phyloP scores from a whole-genome alignment of 352 stramenopile genomes.

The Hyaloperonospora brassicae region DNA sequence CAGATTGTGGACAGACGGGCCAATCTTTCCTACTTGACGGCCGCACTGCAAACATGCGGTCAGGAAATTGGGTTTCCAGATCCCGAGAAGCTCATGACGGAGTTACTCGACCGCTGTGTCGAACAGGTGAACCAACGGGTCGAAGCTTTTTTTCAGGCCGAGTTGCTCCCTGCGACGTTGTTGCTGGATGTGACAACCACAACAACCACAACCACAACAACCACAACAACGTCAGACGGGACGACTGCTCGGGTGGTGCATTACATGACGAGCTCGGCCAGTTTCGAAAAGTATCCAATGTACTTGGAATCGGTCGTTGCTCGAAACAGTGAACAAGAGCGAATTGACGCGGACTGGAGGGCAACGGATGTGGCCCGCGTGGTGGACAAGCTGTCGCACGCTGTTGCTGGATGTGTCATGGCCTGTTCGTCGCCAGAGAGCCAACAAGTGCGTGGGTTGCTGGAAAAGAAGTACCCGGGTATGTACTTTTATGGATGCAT shows the following conservation, averaged over 20 bases:
- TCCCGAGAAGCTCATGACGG: constrained; percentile 23
- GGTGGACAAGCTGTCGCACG: constrained; percentile 12
- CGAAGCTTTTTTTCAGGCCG: constrained; percentile 20
- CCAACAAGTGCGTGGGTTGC: constrained; percentile 13
- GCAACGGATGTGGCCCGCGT: constrained; percentile 19
- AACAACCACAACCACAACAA: too few species aligned
- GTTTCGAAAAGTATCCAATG: constrained; percentile 15
- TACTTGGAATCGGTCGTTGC: constrained; percentile 27
- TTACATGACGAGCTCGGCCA: constrained; percentile 24
- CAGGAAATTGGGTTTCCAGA: constrained; percentile 3
- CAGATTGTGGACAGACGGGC: constrained; percentile 10
- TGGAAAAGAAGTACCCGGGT: constrained; percentile 25
- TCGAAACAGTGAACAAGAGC: constrained; percentile 7
- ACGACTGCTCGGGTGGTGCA: constrained; percentile 5
- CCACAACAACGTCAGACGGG: constrained; percentile 16
- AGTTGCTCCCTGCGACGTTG: constrained; percentile 20
- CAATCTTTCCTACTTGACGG: constrained; percentile 12
- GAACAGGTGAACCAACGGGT: constrained; percentile 17
- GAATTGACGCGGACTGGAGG: constrained; percentile 11
- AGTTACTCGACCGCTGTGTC: constrained; percentile 29
- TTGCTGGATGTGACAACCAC: too few species aligned
- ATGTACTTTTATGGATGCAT: constrained; percentile 39
- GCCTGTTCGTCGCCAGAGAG: constrained; percentile 16
- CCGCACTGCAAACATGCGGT: constrained; percentile 8
- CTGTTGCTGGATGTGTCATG: constrained; percentile 27